Base-by-base conservation (phyloP, 148 eudicot genomes). In the Cornus florida region DNA sequence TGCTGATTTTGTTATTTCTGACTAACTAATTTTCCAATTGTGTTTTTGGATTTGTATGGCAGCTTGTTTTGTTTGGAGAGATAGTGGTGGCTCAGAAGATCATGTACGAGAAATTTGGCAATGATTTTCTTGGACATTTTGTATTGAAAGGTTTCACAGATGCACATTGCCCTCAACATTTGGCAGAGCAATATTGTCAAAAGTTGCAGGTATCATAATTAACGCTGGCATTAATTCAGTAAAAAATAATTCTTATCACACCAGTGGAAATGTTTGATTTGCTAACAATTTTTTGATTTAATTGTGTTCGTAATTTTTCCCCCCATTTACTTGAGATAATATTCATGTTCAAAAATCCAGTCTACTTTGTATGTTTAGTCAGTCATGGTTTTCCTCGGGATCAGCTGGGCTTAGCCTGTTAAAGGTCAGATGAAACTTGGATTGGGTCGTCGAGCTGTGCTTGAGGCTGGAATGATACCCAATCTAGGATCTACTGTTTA, bases 71-170 rank as follows among this genome's bases (percentile, higher is more conserved):
- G 86, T 87, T 96, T 67, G 94, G 91, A 71, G 99, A 96, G 85
- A 96, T 96, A 72, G 92, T 96, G 31, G 65, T 84, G 50, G 99
- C 94, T 38, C 99, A 94, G 84, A 92, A 92, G 92, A 88, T 94
- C 82, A 96, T 96, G 97, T 96, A 92, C 78, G 98, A 96, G 78
- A 94, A 92, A 79, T 87, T 92, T 84, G 99, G 99, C 60, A 91
- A 91, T 64, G 91, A 87, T 75, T 96, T 91, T 84, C 87, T 96
- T 64, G 79, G 85, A 64, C 87, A 87, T 67, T 89, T 96, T 79
- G 89, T 90, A 67, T 87, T 94, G 33, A 90, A 91, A 87, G 93
- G 90, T 67, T 91, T 90, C 17, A 90, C 80, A 70, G 77, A 88
- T 83, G 87, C 88, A 7, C 90, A 90, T 81, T 94, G 99, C 86